Percentiles rank a stretch among this genome's conserved stretches.
Conservation (phyloP, 768 basidiomycete genomes). For the Megacollybia marginata region DNA sequence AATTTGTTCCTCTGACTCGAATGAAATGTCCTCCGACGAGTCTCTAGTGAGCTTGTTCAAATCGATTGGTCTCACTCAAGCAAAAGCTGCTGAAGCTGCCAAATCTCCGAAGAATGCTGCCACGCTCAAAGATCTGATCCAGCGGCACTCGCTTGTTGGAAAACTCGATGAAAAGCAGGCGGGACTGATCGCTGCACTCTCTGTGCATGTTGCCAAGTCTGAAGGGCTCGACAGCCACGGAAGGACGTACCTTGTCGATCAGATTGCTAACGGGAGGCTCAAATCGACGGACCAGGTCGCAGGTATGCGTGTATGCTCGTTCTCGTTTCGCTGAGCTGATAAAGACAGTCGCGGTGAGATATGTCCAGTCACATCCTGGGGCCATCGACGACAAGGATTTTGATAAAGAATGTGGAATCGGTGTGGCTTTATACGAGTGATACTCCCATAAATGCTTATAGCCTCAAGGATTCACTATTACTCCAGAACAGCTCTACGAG, state of each 20-base stretch:
- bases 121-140: constrained; percentile 63
- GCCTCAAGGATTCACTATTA: constrained; percentile 68
- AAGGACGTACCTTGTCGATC: constrained; percentile 54
- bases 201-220: constrained; percentile 53
- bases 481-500: constrained; percentile 50
- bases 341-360: constrained; percentile 65
- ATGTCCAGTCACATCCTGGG: constrained; percentile 48
- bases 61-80: constrained; percentile 65
- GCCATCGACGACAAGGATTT: constrained; percentile 69
- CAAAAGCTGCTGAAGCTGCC: constrained; percentile 77
- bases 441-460: not conserved
- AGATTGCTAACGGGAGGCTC: constrained; percentile 65
- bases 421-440: constrained; percentile 35
- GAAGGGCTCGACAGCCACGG: constrained; percentile 41
- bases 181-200: constrained; percentile 58
- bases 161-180: constrained; percentile 72
- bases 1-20: not conserved
- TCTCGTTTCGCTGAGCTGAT: not conserved
- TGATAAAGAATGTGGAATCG: constrained; percentile 78
- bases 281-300: constrained; percentile 81
- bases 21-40: constrained; percentile 14
- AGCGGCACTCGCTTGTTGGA: constrained; percentile 38
- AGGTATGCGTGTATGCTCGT: constrained; percentile 40
- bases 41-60: constrained; percentile 50
- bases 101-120: constrained; percentile 74